Evolutionary conservation across 2,329 filamentous ascomycete genomes (phyloP), one percentile per base, ranked within the genome.

Genomic region (Mycocentrospora acerina): DNA sequence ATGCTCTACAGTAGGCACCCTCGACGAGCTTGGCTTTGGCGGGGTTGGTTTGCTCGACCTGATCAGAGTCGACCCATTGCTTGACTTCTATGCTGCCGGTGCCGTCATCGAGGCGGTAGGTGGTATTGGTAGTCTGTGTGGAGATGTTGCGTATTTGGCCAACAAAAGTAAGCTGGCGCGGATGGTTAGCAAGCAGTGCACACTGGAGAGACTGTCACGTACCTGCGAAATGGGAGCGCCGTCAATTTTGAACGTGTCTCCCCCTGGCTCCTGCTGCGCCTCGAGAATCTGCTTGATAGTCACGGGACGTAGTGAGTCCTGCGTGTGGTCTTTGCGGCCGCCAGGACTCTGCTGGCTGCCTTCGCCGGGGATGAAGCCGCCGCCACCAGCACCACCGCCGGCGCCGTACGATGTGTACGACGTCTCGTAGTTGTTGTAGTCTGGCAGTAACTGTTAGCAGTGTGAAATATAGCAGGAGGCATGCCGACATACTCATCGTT

Each of bases 251-350:
- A 94, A 93, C 9, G 40, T 32, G 24, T 89, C 84, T 39, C 83
- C 82, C 43, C 84, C 2, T 83, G 81, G 37, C 17, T 62, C 55
- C 2, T 40, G 32, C 83, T 80, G 69, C 49, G 89, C 88, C 48
- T 94, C 88, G 61, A 90, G 75, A 41, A 96, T 80, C 71, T 98
- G 93, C 70, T 96, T 96, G 71, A 97, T 88, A 9, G 93, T 98
- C 31, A 96, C 87, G 1, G 93, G 90, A 29, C 93, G 86, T 35
- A 98, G 79, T 14, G 89, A 90, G 59, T 96, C 89, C 69, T 94
- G 88, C 54, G 79, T 78, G 65, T 86, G 86, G 44, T 74, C 72
- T 44, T 52, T 63, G 39, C 62, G 59, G 29, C 60, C 63, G 43
- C 67, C 64, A 22, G 70, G 66, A 51, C 69, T 69, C 59, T 69